Base-by-base conservation (phyloP, 495 filamentous ascomycete species). In the Penicillium soppii region DNA sequence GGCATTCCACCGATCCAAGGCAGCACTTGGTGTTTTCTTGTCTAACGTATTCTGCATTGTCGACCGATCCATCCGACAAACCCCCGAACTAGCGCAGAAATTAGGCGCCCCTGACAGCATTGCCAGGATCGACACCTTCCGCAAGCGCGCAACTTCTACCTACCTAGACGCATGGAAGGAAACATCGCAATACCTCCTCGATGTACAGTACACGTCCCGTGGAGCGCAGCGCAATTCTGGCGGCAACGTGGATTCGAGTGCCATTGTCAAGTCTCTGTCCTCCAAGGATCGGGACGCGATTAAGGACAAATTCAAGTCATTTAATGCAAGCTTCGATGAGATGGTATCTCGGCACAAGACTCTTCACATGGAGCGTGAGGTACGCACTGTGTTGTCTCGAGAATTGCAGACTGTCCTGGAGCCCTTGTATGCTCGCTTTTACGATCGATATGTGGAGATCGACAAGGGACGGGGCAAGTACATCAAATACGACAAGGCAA, bases 401-500 rank as follows among this genome's bases (percentile, higher is more conserved):
- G 92, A 96, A 61, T 83, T 97, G 51, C 89, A 91, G 70, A 82
- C 82, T 43, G 87, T 95, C 66, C 85, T 97, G 37, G 92, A 96
- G 72, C 91, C 95, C 38, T 79, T 99, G 15, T 99, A 99, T 75
- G 83, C 83, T 43, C 82, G 95, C 10, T 99, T 97, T 72, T 96
- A 90, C 78, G 95, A 97, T 72, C 84, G 92, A 16, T 99, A 99
- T 71, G 92, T 97, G 66, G 94, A 97, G 74, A 79, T 96, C 57
- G 95, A 97, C 71, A 96, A 94, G 71, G 91, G 94, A 26, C 89
- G 89, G 66, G 91, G 91, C 51, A 97, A 97, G 72, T 96, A 97
- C 71, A 90, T 92, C 70, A 96, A 92, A 76, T 97, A 94, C 65
- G 91, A 97, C 71, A 96, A 96, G 72, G 79, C 77, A 15, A 70